Conservation (phyloP, 1,284 basidiomycete species). For the Ceratobasidium sp. region DNA sequence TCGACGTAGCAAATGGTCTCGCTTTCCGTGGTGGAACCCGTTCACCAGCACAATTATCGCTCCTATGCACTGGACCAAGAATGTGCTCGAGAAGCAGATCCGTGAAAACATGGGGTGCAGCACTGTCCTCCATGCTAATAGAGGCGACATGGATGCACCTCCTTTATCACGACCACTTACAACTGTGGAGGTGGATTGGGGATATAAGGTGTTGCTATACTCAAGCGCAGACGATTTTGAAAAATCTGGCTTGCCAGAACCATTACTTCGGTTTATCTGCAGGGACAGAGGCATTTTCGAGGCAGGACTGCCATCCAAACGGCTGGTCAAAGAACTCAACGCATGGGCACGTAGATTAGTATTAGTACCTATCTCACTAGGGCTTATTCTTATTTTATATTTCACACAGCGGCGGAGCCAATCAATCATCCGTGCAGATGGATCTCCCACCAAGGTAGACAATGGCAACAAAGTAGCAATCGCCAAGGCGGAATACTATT, state of each 20-base stretch:
- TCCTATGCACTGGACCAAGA: conserved; percentile 2
- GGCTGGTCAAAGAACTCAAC: background rate
- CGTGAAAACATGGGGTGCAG: conserved; percentile 12
- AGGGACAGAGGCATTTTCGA: background rate
- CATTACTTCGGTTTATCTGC: background rate
- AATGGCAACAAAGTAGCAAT: background rate
- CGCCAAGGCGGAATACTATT: background rate
- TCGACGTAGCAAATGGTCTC: background rate
- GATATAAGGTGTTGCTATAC: background rate
- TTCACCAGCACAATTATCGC: background rate
- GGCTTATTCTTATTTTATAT: too few species aligned
- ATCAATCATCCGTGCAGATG: background rate
- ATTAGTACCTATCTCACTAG: too few species aligned
- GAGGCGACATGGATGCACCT: background rate
- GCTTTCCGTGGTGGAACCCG: background rate
- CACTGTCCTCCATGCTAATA: background rate
- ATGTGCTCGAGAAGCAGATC: conserved; percentile 1
- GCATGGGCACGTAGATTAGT: background rate
- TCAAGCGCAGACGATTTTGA: background rate
- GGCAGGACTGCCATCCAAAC: background rate
- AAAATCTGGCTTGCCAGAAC: background rate
- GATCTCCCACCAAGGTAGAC: background rate
- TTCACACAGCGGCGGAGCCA: too few species aligned
- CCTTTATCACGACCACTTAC: background rate
- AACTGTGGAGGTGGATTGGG: background rate